Percentiles rank a stretch among this genome's conserved stretches.
These are phyloP conservation scores for Aspergillus neotritici DNA, from an alignment of 2,329 filamentous ascomycete genomes.

Conservation along the genomic window DNA sequence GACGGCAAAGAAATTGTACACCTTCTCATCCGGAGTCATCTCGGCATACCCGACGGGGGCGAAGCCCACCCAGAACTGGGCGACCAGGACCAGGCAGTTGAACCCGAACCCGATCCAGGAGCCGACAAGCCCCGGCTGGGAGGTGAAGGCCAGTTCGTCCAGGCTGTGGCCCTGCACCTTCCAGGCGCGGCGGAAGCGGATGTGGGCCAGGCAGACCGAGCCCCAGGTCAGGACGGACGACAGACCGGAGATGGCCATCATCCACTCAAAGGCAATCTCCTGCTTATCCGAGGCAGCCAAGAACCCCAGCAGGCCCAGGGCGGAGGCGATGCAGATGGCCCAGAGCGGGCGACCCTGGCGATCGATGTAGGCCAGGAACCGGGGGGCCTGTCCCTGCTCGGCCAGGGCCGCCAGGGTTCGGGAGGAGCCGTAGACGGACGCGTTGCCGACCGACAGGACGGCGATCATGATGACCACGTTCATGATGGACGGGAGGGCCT, in stretches of 20 bases:
- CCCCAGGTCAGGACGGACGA: constrained; percentile 72
- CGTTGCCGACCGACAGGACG: constrained; percentile 86
- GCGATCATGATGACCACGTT: constrained; percentile 91
- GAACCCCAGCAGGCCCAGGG: constrained; percentile 69
- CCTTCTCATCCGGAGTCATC: constrained; percentile 44
- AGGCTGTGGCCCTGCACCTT: constrained; percentile 61
- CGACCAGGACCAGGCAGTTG: constrained; percentile 69
- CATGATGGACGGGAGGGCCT: constrained; percentile 78
- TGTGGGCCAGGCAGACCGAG: constrained; percentile 83
- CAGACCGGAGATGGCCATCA: constrained; percentile 68
- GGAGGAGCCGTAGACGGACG: constrained; percentile 83
- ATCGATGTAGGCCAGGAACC: constrained; percentile 73
- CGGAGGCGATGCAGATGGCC: constrained; percentile 62
- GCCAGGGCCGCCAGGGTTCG: constrained; percentile 84
- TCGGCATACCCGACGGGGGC: constrained; percentile 61
- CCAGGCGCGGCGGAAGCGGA: constrained; percentile 86
- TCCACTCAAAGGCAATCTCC: constrained; percentile 67
- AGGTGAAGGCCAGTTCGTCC: constrained; percentile 72
- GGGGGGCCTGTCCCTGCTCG: constrained; percentile 78
- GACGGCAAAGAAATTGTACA: constrained; percentile 62
- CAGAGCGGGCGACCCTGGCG: constrained; percentile 72
- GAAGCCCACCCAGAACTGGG: constrained; percentile 83
- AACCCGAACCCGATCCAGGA: constrained; percentile 74
- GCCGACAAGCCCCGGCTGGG: constrained; percentile 71
- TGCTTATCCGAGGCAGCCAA: constrained; percentile 61